Evolutionary conservation across 192 early-diverging fungal genomes (phyloP).

Genomic region (Dissophora globulifera): DNA sequence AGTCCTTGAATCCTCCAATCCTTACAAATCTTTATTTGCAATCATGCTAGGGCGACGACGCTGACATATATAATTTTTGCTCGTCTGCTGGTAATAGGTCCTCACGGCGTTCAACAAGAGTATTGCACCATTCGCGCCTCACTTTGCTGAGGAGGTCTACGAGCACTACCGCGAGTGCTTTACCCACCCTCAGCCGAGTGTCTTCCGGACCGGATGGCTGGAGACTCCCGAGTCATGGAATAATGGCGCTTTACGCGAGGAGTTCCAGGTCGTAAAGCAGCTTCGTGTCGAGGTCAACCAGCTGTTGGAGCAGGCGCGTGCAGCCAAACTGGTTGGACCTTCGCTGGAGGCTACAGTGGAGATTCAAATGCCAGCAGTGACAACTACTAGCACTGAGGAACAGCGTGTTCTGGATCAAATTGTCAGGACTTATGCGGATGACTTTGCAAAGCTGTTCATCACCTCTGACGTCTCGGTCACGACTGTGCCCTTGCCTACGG

Average conservation of each 20-base stretch:
- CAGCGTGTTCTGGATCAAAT: neutral
- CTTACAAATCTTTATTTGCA: no score
- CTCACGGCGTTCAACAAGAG: slow-evolving; percentile 67
- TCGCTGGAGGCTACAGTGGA: slow-evolving; percentile 34
- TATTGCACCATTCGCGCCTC: slow-evolving; percentile 40
- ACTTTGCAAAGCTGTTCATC: slow-evolving; percentile 54
- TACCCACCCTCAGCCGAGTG: slow-evolving; percentile 8
- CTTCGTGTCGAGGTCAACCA: slow-evolving; percentile 33
- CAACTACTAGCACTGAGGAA: neutral
- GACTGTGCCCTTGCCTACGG: neutral
- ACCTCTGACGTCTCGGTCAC: slow-evolving; percentile 54
- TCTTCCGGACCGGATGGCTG: slow-evolving; percentile 30
- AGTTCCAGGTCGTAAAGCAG: slow-evolving; percentile 32
- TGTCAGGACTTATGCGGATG: slow-evolving; percentile 5
- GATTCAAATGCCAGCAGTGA: slow-evolving; percentile 4
- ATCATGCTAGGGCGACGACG: no score
- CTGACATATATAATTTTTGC: no score
- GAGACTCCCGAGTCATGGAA: slow-evolving; percentile 24
- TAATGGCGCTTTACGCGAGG: slow-evolving; percentile 2
- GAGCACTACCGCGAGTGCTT: slow-evolving; percentile 32
- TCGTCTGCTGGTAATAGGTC: no score
- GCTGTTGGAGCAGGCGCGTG: slow-evolving; percentile 37
- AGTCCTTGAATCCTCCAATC: slow-evolving; percentile 6
- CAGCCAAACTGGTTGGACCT: slow-evolving; percentile 24
- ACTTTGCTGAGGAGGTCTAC: slow-evolving; percentile 49